Evolutionary conservation across 352 stramenopile species (phyloP), one percentile per base, ranked within the genome.

Genomic region (Phytophthora pistaciae): DNA sequence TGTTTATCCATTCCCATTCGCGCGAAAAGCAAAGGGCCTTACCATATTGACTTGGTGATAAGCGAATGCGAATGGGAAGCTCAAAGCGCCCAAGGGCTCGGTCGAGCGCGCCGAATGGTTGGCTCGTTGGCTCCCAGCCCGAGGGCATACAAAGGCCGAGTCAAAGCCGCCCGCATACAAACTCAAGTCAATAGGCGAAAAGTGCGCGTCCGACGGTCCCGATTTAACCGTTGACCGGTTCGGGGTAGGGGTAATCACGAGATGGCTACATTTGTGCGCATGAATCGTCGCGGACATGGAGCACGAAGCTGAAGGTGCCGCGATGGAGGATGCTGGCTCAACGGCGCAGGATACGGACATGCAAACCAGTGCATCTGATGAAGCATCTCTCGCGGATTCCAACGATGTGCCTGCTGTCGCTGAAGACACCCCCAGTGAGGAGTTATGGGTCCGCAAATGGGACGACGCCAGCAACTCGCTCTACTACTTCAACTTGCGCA

Each of bases 11-110:
- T 66, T 20, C 14, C 7, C n/a, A 31, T 23, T 29, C 13, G 49
- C 68, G 56, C 20, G 42, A 60, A 66, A 49, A 14, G 44, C 36
- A 16, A 31, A 72, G 46, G 38, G 68, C 58, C 86, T 90, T 92
- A 94, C 87, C 87, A 94, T 94, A 91, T 94, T 92, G 85, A 94
- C 87, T 93, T 89, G 85, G 85, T 86, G 85, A 92, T 90, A 88
- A 86, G 87, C 85, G 85, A 94, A 94, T 93, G 87, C 85, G 85
- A 93, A 91, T 92, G 85, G 38, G 54, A 52, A 64, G 29, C 14
- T 3, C 11, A 14, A 20, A 78, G 72, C 71, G 52, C 58, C 23
- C 53, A 56, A n/a, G 64, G 69, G 56, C 50, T 46, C 18, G 5
- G 18, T 25, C 13, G 54, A 64, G 60, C 16, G 27, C 49, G 13